Conservation (phyloP, 2,329 filamentous ascomycete species). For the Cryoendolithus antarcticus region DNA sequence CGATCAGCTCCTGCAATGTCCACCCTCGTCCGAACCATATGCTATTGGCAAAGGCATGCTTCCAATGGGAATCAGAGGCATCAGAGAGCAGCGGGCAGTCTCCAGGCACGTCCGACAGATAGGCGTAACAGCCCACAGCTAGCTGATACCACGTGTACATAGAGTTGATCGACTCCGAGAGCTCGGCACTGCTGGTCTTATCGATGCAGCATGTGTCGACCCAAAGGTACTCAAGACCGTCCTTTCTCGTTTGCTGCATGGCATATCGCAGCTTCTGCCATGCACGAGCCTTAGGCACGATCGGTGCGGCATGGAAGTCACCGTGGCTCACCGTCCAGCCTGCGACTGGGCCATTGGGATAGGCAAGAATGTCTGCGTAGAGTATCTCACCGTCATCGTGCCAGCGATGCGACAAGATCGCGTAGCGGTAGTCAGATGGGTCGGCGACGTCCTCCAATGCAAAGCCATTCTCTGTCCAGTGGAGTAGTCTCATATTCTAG, state of each 20-base stretch:
- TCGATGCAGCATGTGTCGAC: constrained; percentile 6
- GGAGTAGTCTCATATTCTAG: too few species aligned
- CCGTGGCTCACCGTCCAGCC: too few species aligned
- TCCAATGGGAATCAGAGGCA: not conserved
- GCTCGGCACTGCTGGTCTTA: constrained; percentile 1
- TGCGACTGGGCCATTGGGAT: too few species aligned
- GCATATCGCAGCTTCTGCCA: not conserved
- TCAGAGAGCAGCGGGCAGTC: constrained; percentile 1
- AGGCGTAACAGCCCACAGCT: constrained; percentile 9
- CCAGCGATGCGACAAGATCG: constrained; percentile 5
- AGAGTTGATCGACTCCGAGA: constrained; percentile 4
- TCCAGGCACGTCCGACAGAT: constrained; percentile 7
- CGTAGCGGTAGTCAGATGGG: not conserved
- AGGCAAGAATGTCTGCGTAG: not conserved
- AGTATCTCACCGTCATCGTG: not conserved
- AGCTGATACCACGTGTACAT: constrained; percentile 5
- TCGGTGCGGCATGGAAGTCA: too few species aligned
- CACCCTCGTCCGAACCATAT: constrained; percentile 6
- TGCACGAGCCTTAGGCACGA: too few species aligned
- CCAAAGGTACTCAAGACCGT: constrained; percentile 8
- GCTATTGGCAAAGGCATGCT: not conserved
- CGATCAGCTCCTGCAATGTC: constrained; percentile 15
- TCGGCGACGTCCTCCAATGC: too few species aligned
- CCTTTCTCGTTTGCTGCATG: constrained; percentile 7
- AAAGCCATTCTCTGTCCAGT: too few species aligned